Conservation (phyloP, 1,284 basidiomycete genomes). For the Heterobasidion parviporum region DNA sequence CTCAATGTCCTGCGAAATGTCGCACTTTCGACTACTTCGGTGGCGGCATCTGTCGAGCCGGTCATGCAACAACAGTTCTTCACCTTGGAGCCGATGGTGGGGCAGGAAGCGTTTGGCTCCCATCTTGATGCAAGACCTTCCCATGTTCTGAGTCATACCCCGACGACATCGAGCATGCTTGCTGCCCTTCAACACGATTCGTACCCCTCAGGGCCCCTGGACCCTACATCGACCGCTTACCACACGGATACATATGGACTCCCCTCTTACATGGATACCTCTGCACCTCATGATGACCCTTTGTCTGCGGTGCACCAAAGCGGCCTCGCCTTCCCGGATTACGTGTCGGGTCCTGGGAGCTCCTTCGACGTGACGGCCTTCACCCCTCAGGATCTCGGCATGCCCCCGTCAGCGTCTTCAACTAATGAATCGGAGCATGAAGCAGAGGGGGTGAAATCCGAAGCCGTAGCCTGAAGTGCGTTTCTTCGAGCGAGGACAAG, state of each 20-base stretch:
- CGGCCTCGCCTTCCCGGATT: conserved; percentile 58
- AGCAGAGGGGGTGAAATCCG: conserved; percentile 38
- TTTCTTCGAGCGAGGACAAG: conserved; percentile 4
- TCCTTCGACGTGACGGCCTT: conserved; percentile 63
- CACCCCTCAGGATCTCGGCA: conserved; percentile 54
- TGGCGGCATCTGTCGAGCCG: conserved; percentile 82
- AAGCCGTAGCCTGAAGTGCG: conserved; percentile 16
- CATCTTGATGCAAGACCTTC: conserved; percentile 43
- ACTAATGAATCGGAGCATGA: conserved; percentile 40
- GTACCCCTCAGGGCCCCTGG: conserved; percentile 55
- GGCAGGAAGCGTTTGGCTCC: conserved; percentile 61
- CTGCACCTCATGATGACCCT: conserved; percentile 52
- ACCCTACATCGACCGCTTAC: conserved; percentile 51
- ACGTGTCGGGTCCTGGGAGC: conserved; percentile 37
- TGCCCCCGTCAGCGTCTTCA: conserved; percentile 37
- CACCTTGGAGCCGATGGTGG: conserved; percentile 72
- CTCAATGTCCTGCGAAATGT: conserved; percentile 80
- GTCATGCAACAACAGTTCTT: conserved; percentile 84
- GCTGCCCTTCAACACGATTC: conserved; percentile 71
- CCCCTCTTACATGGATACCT: conserved; percentile 68
- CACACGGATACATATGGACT: conserved; percentile 59
- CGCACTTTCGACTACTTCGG: conserved; percentile 80
- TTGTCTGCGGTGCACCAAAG: conserved; percentile 44
- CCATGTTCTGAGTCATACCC: conserved; percentile 59
- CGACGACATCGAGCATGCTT: conserved; percentile 81